phyloP scores from a whole-genome alignment of 257 asterid species.

The Solanum pinnatisectum region DNA sequence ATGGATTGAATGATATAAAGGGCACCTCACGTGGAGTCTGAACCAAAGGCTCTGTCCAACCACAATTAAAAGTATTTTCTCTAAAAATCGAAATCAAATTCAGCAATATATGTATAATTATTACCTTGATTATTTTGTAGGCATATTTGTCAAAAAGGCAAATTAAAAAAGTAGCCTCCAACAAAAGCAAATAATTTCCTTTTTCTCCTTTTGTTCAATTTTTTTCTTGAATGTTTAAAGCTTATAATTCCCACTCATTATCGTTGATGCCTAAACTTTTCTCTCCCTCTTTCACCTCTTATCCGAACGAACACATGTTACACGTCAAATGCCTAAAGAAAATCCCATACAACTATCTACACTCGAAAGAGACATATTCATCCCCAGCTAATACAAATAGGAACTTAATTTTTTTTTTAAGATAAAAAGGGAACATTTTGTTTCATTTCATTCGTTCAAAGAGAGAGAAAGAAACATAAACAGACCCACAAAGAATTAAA shows the following conservation, averaged over 20 bases:
- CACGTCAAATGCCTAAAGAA: constrained; percentile 1
- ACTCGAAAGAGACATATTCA: constrained; percentile 13
- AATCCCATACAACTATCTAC: not conserved
- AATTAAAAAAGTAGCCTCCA: constrained; percentile 6
- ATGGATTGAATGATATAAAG: constrained; percentile 94
- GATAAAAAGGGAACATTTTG: not conserved
- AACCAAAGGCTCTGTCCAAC: constrained; percentile 83
- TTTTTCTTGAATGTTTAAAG: constrained; percentile 47
- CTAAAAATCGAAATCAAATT: not conserved
- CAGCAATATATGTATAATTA: not conserved
- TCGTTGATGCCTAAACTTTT: constrained; percentile 86
- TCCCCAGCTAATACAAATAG: constrained; percentile 23
- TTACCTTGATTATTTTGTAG: not conserved
- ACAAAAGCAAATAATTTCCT: constrained; percentile 24
- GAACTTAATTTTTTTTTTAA: not conserved
- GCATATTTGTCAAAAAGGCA: constrained; percentile 27
- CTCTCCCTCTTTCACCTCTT: constrained; percentile 20
- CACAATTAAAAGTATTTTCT: constrained; percentile 31
- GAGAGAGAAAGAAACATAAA: not conserved
- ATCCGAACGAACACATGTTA: constrained; percentile 1
- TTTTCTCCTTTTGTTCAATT: constrained; percentile 11
- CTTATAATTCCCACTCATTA: constrained; percentile 91
- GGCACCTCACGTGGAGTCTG: constrained; percentile 99
- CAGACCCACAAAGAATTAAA: constrained; percentile 19
- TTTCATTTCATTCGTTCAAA: not conserved